Base-by-base conservation (phyloP, 2,329 filamentous ascomycete species). In the Alternaria ethzedia region DNA sequence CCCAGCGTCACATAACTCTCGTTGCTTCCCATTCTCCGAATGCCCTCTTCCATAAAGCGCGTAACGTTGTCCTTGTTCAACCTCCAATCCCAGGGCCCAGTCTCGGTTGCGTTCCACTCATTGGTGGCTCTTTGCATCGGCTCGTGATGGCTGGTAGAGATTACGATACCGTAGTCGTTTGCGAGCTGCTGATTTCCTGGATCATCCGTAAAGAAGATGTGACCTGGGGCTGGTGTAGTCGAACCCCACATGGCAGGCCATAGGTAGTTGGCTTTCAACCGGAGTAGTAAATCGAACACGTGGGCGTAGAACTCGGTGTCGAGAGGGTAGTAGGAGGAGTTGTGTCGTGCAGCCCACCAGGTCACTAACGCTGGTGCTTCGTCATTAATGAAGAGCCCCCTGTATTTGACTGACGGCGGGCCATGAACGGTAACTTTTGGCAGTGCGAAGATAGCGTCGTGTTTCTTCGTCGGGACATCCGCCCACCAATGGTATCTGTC, bases 101-200 rank as follows among this genome's bases (percentile, higher is more conserved):
- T 66, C 46, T 71, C 70, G 17, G 41, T 21, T 13, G 49, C 41
- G 25, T 54, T 45, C 57, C 57, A 59, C 61, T 75, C 71, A 57
- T 83, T 83, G 15, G 86, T 87, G 7, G 84, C 82, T 25, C 87
- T 80, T 68, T 86, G 84, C 85, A 93, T 86, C 0, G 90, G 91
- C 77, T 93, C 90, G 0, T 87, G 91, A 76, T 93, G 90, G 11
- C 87, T 90, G 6, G 88, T 90, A 2, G 89, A 89, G 70, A 93
- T 86, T 2, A 92, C 89, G 56, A 92, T 87, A 46, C 89, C 90
- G 75, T 88, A 92, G 11, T 89, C 89, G 70, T 92, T 88, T 0
- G 90, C 89, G 3, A 91, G 82, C 1, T 87, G 86, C 70, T 91
- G 88, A 69, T 89, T 92, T 21, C 84, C 82, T 3, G 86, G 82